Evolutionary conservation across 148 eudicot genomes (phyloP), one percentile per base, ranked within the genome.

Genomic region (Cornus controversa): DNA sequence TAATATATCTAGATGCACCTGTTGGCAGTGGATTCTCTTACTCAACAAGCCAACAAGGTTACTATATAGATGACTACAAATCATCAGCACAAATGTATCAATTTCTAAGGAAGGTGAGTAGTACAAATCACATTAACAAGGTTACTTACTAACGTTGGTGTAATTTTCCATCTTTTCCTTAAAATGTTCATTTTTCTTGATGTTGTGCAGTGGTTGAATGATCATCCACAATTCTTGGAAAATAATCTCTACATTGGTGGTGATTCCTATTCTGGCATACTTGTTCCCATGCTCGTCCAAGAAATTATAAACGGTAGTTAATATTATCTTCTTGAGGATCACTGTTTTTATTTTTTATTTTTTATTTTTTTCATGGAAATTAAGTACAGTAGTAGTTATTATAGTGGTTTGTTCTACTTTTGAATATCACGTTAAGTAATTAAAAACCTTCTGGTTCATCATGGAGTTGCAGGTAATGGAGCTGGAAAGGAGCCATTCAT

Each of bases 141-240:
- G n/a, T n/a, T n/a, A n/a, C n/a, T n/a, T n/a, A n/a, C n/a, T n/a
- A n/a, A n/a, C n/a, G n/a, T n/a, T n/a, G n/a, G n/a, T n/a, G n/a
- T n/a, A n/a, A n/a, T n/a, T n/a, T n/a, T n/a, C n/a, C n/a, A n/a
- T n/a, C n/a, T n/a, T n/a, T n/a, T n/a, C n/a, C n/a, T n/a, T n/a
- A n/a, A n/a, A n/a, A n/a, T n/a, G n/a, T n/a, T n/a, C n/a, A 40
- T 40, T 6, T 50, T 50, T 15, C 57, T 50, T 11, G 13, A 50
- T 50, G 57, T 50, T 31, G 70, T 45, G 72, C 79, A 76, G 79
- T 76, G 79, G 79, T 70, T 76, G 54, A 66, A 42, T 2, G 14
- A 10, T 40, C 72, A 76, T 67, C 79, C 79, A 27, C 23, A 76
- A 28, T 76, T 24, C 28, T 31, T 45, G 37, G 71, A 29, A 50